Conservation (phyloP, 495 filamentous ascomycete species). For the Xylaria telfairii region DNA sequence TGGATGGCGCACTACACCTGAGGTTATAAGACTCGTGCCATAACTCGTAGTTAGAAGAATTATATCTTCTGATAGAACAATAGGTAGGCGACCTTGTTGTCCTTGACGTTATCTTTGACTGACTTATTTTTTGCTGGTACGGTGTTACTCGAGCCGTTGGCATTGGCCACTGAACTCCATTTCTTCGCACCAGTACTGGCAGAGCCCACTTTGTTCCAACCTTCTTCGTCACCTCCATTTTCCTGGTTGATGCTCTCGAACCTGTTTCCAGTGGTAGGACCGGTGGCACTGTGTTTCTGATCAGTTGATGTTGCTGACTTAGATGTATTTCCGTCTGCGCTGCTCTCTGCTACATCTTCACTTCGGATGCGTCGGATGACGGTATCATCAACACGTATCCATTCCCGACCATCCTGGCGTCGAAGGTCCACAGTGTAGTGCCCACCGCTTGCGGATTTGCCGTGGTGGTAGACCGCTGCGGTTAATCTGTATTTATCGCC, state of each 20-base stretch:
- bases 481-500: constrained; percentile 78
- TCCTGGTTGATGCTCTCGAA: constrained; percentile 73
- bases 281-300: constrained; percentile 48
- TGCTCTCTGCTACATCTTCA: constrained; percentile 90
- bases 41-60: background rate
- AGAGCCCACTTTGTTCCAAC: constrained; percentile 86
- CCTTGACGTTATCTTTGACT: constrained; percentile 76
- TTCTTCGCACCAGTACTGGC: constrained; percentile 65
- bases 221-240: constrained; percentile 70
- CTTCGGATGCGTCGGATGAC: constrained; percentile 82
- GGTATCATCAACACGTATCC: constrained; percentile 96
- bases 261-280: constrained; percentile 59
- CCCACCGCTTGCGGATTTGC: constrained; percentile 91
- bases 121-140: constrained; percentile 58
- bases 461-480: constrained; percentile 96
- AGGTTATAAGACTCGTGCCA: background rate
- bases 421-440: constrained; percentile 97
- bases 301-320: constrained; percentile 60
- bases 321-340: constrained; percentile 74
- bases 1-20: background rate
- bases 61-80: constrained; percentile 89
- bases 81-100: constrained; percentile 96
- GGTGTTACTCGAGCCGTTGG: constrained; percentile 42
- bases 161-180: constrained; percentile 69
- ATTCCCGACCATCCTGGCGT: constrained; percentile 90